These are phyloP conservation scores for Haematococcus lacustris DNA, from an alignment of 139 green algal genomes.

Conservation along the genomic window DNA sequence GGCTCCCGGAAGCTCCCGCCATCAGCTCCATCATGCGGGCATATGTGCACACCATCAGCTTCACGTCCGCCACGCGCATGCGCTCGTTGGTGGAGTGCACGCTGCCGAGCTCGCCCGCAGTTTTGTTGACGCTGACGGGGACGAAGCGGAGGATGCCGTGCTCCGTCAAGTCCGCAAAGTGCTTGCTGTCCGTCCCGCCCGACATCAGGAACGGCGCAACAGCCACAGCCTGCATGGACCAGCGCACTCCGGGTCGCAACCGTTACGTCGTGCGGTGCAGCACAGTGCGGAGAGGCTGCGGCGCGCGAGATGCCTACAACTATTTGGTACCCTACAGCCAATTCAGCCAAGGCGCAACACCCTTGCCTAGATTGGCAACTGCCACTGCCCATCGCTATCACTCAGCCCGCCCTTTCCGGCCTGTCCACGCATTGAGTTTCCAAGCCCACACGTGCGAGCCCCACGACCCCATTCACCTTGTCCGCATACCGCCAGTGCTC, in stretches of 20 bases:
- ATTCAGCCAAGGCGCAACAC: too few relatives aligned
- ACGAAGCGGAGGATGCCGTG: slow-evolving; percentile 50
- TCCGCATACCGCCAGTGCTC: slow-evolving; percentile 4
- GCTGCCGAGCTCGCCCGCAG: slow-evolving; percentile 21
- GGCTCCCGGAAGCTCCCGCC: too few relatives aligned
- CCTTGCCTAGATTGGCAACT: too few relatives aligned
- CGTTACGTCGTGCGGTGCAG: too few relatives aligned
- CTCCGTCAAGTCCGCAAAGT: slow-evolving; percentile 35
- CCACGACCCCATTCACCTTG: neutral
- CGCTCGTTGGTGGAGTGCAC: slow-evolving; percentile 66
- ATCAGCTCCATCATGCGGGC: slow-evolving; percentile 14
- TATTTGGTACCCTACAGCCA: too few relatives aligned
- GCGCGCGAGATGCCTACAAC: too few relatives aligned
- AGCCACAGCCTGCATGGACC: neutral
- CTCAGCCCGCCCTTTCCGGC: too few relatives aligned
- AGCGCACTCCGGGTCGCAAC: too few relatives aligned
- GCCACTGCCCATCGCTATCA: too few relatives aligned
- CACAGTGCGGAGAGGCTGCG: too few relatives aligned
- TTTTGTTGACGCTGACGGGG: slow-evolving; percentile 20
- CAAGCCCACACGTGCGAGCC: too few relatives aligned
- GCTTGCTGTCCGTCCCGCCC: slow-evolving; percentile 43
- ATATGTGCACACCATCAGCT: slow-evolving; percentile 36
- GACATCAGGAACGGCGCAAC: slow-evolving; percentile 24
- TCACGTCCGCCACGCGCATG: slow-evolving; percentile 20
- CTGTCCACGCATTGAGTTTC: too few relatives aligned